Evolutionary conservation across 768 basidiomycete genomes (phyloP).

Genomic region (Pilatotrama ljubarskyi): DNA sequence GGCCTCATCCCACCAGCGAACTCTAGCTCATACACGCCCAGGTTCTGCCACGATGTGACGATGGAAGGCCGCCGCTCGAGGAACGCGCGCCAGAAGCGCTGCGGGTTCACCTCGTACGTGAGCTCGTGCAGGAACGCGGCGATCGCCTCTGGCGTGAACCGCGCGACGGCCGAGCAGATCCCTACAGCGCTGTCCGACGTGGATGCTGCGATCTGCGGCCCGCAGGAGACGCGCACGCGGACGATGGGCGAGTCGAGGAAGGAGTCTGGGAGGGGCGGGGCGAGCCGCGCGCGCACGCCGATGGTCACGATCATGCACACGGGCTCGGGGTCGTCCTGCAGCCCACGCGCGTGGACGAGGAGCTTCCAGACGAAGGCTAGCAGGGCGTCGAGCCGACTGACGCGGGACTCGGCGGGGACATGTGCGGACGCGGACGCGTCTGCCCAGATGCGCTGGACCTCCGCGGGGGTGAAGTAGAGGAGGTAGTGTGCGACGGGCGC

Average conservation of each 20-base stretch:
- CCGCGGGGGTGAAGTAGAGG: slow-evolving; percentile 21
- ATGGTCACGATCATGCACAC: slow-evolving; percentile 33
- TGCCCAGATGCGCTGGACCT: slow-evolving; percentile 36
- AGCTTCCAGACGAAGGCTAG: slow-evolving; percentile 39
- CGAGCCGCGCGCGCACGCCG: slow-evolving; percentile 30
- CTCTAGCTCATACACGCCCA: slow-evolving; percentile 36
- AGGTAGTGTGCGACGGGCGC: slow-evolving; percentile 11
- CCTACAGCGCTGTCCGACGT: slow-evolving; percentile 26
- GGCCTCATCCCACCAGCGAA: slow-evolving; percentile 33
- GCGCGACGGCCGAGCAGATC: slow-evolving; percentile 31
- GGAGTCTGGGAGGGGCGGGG: slow-evolving; percentile 23
- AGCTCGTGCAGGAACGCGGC: slow-evolving; percentile 37
- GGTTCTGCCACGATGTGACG: slow-evolving; percentile 37
- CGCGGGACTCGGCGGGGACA: not conserved
- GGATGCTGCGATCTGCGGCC: slow-evolving; percentile 8
- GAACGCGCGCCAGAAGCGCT: slow-evolving; percentile 38
- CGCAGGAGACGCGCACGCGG: slow-evolving; percentile 28
- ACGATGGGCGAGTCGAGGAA: slow-evolving; percentile 39
- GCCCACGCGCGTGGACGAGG: slow-evolving; percentile 34
- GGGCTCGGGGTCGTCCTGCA: slow-evolving; percentile 20
- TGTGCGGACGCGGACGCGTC: slow-evolving; percentile 19
- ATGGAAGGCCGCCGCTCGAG: slow-evolving; percentile 35
- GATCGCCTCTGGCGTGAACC: slow-evolving; percentile 30
- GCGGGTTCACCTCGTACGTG: slow-evolving; percentile 33
- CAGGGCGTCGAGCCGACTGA: slow-evolving; percentile 40